Conservation (phyloP, 2,329 filamentous ascomycete species). For the Fusarium phyllophilum region DNA sequence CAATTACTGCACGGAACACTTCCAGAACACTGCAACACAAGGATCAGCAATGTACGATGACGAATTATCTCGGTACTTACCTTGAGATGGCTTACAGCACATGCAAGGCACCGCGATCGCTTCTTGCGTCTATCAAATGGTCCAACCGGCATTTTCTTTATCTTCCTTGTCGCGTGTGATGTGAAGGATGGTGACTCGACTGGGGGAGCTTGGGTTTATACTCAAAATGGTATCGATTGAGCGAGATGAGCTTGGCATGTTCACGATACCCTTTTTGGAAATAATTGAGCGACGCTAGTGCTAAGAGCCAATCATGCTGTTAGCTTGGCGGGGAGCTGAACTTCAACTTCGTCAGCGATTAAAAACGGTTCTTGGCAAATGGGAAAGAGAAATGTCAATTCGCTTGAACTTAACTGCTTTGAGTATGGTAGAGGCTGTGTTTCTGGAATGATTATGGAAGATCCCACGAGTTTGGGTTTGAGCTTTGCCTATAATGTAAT, state of each 20-base stretch:
- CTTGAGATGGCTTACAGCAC: slow-evolving; percentile 49
- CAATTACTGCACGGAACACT: slow-evolving; percentile 46
- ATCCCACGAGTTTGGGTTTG: background rate
- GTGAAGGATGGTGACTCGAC: background rate
- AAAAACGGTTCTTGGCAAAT: background rate
- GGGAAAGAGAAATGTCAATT: background rate
- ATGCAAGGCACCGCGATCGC: slow-evolving; percentile 46
- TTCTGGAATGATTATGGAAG: background rate
- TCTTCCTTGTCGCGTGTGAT: background rate
- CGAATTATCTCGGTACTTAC: slow-evolving; percentile 23
- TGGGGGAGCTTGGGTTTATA: slow-evolving; percentile 9
- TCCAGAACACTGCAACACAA: slow-evolving; percentile 47
- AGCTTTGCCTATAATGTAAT: background rate
- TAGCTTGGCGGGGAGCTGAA: background rate
- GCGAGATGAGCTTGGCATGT: slow-evolving; percentile 14
- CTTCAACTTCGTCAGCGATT: background rate
- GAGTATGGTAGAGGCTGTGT: background rate
- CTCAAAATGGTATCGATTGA: slow-evolving; percentile 28
- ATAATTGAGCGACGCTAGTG: slow-evolving; percentile 39
- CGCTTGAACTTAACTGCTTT: slow-evolving; percentile 23
- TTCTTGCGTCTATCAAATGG: slow-evolving; percentile 49
- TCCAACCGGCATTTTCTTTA: slow-evolving; percentile 42
- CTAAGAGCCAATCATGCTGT: slow-evolving; percentile 3
- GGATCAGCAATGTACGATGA: background rate
- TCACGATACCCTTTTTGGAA: slow-evolving; percentile 32